Evolutionary conservation across 768 basidiomycete species (phyloP), one percentile per base, ranked within the genome.

Genomic region (Amanita fuliginea): DNA sequence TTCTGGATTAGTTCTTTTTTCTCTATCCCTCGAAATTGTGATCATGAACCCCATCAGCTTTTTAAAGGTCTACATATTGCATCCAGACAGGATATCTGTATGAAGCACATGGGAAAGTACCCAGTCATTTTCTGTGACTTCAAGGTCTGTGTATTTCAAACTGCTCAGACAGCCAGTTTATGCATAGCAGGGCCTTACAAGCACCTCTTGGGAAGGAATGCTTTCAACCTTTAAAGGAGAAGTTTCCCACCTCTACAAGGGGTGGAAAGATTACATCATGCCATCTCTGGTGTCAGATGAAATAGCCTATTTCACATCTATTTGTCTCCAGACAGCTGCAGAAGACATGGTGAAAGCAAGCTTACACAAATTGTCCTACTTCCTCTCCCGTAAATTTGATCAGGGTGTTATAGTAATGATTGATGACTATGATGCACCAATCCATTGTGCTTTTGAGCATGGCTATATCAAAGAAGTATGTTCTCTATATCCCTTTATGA

Each of bases 1-100:
- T 46, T 22, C 28, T 42, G 28, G 36, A 47, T 36, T 46, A 55
- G 54, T 34, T 52, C 54, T 16, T 55, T 55, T 53, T 55, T 53
- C n/a, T n/a, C n/a, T n/a, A n/a, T 53, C 41, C 51, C 47, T 53
- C 52, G 42, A 33, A 18, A 53, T 53, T 33, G 18, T 24, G 47
- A 53, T 26, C 37, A 43, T 47, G 30, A 55, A 28, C 53, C 41
- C 24, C 45, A 6, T 24, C 19, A 26, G 24, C 53, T 54, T 41
- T 55, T 55, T 24, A 8, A 8, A 8, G 26, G 26, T 8, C 8
- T 9, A 28, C 26, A 7, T 28, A 8, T 28, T 4, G 8, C 26
- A 4, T 28, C 7, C 26, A 28, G 26, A 28, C 7, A 28, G 8
- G 26, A 28, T 28, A 28, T n/a, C n/a, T n/a, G n/a, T n/a, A n/a